Evolutionary conservation across 306 rosid species (phyloP).

Genomic region (Citrullus amarus): DNA sequence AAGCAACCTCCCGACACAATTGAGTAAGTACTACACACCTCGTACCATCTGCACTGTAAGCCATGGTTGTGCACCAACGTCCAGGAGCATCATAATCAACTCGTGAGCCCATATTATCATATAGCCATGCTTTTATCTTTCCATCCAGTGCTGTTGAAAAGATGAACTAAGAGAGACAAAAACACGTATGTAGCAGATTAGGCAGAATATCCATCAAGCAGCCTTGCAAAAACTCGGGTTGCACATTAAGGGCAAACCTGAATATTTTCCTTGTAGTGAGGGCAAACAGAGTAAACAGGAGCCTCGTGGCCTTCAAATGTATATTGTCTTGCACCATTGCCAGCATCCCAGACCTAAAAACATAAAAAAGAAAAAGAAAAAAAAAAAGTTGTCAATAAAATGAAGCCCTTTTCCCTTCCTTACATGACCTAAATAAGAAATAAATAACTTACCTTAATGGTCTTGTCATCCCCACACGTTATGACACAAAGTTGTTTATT

Average conservation of each 20-base stretch:
- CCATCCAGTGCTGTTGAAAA: slow-evolving; percentile 95
- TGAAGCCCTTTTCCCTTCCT: not conserved
- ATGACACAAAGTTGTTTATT: slow-evolving; percentile 92
- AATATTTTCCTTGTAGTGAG: slow-evolving; percentile 82
- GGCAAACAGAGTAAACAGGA: slow-evolving; percentile 86
- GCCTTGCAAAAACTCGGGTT: not conserved
- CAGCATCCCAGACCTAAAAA: slow-evolving; percentile 87
- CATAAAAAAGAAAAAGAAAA: slow-evolving; percentile 9
- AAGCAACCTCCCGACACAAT: not conserved
- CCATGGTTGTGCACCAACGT: slow-evolving; percentile 94
- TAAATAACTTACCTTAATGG: slow-evolving; percentile 60
- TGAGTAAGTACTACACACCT: slow-evolving; percentile 37
- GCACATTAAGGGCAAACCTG: slow-evolving; percentile 35
- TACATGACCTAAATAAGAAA: not conserved
- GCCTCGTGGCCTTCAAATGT: slow-evolving; percentile 93
- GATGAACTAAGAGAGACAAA: slow-evolving; percentile 54
- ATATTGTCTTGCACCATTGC: slow-evolving; percentile 56
- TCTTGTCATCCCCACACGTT: slow-evolving; percentile 94
- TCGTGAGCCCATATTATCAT: slow-evolving; percentile 88
- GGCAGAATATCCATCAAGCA: slow-evolving; percentile 7
- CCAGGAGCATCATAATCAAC: slow-evolving; percentile 98
- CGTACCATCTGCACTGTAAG: slow-evolving; percentile 87
- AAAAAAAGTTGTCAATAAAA: slow-evolving; percentile 8
- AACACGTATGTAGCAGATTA: slow-evolving; percentile 4
- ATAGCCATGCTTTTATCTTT: slow-evolving; percentile 94